Evolutionary conservation across 495 filamentous ascomycete genomes (phyloP).

Genomic region (Penicillium macrosclerotiorum): DNA sequence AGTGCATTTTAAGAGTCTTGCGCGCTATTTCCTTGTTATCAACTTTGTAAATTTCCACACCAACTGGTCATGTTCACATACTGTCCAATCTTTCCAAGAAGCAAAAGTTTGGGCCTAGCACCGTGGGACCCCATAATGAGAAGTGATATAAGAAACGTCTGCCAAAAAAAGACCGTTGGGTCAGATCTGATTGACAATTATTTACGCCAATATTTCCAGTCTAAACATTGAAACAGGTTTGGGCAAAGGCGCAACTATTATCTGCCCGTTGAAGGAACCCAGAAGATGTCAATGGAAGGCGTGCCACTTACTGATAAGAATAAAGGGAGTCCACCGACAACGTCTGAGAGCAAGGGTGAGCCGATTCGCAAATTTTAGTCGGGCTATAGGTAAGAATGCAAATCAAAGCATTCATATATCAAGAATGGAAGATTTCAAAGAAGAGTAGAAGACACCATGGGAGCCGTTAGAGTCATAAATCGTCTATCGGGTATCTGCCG

Average conservation of each 20-base stretch:
- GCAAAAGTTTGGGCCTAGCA: conserved; percentile 48
- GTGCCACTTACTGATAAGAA: conserved; percentile 8
- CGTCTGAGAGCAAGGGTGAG: not conserved
- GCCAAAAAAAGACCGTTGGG: not conserved
- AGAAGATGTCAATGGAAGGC: conserved; percentile 1
- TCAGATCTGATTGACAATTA: not conserved
- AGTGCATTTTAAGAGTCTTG: conserved; percentile 47
- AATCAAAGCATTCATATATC: not conserved
- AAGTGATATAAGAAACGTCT: not conserved
- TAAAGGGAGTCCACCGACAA: not conserved
- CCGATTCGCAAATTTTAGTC: not conserved
- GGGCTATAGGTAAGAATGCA: not conserved
- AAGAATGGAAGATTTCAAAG: not conserved
- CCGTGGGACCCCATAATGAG: conserved; percentile 16
- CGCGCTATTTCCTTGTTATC: conserved; percentile 10
- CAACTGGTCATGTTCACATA: conserved; percentile 22
- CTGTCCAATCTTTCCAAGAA: conserved; percentile 59
- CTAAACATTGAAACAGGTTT: too few species aligned
- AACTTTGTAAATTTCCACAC: not conserved
- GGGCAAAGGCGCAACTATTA: too few species aligned
- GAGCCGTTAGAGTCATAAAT: conserved; percentile 8
- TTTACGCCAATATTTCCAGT: not conserved
- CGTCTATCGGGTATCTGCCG: conserved; percentile 12
- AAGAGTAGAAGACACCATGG: not conserved
- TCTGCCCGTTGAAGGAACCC: not conserved